Evolutionary conservation across 495 filamentous ascomycete species (phyloP), one percentile per base, ranked within the genome.

Genomic region (Echria macrotheca): DNA sequence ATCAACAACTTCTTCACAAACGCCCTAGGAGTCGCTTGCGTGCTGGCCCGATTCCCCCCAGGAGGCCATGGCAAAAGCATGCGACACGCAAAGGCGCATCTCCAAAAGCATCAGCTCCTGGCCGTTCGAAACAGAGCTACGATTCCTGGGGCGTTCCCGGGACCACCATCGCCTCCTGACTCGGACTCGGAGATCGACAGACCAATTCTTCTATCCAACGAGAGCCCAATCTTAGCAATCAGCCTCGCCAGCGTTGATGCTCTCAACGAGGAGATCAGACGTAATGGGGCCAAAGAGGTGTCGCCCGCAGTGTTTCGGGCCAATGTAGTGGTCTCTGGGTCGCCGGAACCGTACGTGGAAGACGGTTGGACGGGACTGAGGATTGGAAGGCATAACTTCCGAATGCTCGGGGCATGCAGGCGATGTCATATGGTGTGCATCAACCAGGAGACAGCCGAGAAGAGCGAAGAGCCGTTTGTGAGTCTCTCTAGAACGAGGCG

Each of bases 361-460:
- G 82, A 85, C 58, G 46, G 66, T 12, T 85, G 81, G 82, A 63
- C 62, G 17, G 67, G 44, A 12, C 23, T 80, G 11, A 63, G 64
- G 26, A 76, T 85, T 31, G 78, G 78, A 11, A 23, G 58, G 11
- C 70, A 81, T 23, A 56, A 69, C 2, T 84, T 88, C 44, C 73
- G 86, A 56, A 79, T 91, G 50, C 69, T 96, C 4, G 91, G 88
- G 0, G 76, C 82, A 15, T 98, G 93, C 58, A 77, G 90, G 28
- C 70, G 93, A 12, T 98, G 93, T 52, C 89, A 95, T 57, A 96
- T 98, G 88, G 84, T 98, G 10, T 96, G 91, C 61, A 78, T 96
- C 36, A 82, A 98, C 53, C 93, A 95, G 58, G 68, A 82, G 14
- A 94, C 86, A 4, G 91, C 82, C 0, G 75, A 80, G 38, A 85